Evolutionary conservation across 768 basidiomycete genomes (phyloP).

Genomic region (Macrolepiota albuminosa): DNA sequence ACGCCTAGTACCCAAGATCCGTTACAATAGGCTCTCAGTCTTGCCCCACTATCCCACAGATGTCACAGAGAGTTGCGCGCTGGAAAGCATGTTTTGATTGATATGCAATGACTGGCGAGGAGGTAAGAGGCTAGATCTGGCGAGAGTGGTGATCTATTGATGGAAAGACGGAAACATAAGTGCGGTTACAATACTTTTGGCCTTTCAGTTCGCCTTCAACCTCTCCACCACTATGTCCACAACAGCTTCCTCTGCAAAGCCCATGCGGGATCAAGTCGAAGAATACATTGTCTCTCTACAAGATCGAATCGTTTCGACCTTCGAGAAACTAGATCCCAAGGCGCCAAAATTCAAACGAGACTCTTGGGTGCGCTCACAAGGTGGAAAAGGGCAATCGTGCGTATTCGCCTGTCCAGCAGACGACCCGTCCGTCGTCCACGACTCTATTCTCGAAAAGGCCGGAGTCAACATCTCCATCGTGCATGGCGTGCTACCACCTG

Average conservation of each 20-base stretch:
- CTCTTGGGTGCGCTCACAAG: slow-evolving; percentile 68
- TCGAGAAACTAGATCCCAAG: slow-evolving; percentile 76
- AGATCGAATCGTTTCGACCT: slow-evolving; percentile 65
- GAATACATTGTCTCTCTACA: slow-evolving; percentile 75
- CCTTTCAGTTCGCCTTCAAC: not conserved
- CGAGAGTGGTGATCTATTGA: not conserved
- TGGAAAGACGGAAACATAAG: not conserved
- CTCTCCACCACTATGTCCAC: slow-evolving; percentile 12
- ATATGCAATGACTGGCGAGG: not conserved
- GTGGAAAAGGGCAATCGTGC: slow-evolving; percentile 77
- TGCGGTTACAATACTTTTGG: not conserved
- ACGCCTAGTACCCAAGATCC: not conserved
- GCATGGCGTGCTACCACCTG: slow-evolving; percentile 80
- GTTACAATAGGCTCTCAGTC: too few relatives aligned
- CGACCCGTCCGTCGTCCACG: slow-evolving; percentile 23
- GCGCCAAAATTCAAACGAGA: slow-evolving; percentile 77
- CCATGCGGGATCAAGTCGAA: slow-evolving; percentile 78
- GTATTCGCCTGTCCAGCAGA: slow-evolving; percentile 59
- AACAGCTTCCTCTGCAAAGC: slow-evolving; percentile 16
- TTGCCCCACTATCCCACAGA: not conserved
- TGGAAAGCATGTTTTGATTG: not conserved
- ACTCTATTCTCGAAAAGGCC: slow-evolving; percentile 83
- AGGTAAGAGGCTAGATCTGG: not conserved
- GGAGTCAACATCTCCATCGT: slow-evolving; percentile 95
- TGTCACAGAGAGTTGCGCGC: not conserved